Evolutionary conservation across 2,329 filamentous ascomycete genomes (phyloP).

Genomic region (Hypoxylon sp.): DNA sequence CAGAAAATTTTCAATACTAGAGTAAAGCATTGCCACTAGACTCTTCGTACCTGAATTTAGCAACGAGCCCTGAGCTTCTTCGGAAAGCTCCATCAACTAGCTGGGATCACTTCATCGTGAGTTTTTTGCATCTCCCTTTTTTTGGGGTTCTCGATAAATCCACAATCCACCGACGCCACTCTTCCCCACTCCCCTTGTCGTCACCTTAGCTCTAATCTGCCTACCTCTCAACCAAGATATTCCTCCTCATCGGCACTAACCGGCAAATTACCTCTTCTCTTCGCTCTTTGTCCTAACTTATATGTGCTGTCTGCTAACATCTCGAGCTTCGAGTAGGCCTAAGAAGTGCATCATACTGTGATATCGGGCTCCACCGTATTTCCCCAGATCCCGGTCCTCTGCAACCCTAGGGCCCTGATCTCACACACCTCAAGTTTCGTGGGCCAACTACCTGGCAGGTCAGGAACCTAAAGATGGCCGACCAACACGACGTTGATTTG

Average conservation of each 20-base stretch:
- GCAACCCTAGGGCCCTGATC: conserved; percentile 43
- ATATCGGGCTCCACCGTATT: conserved; percentile 46
- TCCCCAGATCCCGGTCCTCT: conserved; percentile 39
- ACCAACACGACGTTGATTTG: conserved; percentile 91
- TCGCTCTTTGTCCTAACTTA: conserved; percentile 13
- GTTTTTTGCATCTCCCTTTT: conserved; percentile 47
- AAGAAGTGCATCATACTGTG: conserved; percentile 50
- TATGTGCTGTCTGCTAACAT: conserved; percentile 40
- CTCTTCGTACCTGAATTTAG: conserved; percentile 43
- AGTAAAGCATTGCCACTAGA: conserved; percentile 42
- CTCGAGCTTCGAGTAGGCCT: conserved; percentile 40
- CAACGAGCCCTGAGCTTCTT: conserved; percentile 41
- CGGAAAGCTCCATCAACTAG: conserved; percentile 46
- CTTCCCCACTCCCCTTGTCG: conserved; percentile 50
- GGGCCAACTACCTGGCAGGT: conserved; percentile 60
- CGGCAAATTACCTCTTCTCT: not conserved
- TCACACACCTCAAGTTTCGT: conserved; percentile 47
- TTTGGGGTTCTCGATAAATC: conserved; percentile 40
- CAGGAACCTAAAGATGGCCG: conserved; percentile 66
- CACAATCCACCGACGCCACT: conserved; percentile 46
- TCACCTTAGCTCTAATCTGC: conserved; percentile 40
- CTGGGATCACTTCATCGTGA: conserved; percentile 59
- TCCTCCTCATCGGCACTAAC: conserved; percentile 25
- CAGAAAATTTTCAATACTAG: conserved; percentile 35
- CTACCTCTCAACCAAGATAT: conserved; percentile 34